Evolutionary conservation across 805 yeast genomes (phyloP).

Genomic region (Teunomyces funiuensis): DNA sequence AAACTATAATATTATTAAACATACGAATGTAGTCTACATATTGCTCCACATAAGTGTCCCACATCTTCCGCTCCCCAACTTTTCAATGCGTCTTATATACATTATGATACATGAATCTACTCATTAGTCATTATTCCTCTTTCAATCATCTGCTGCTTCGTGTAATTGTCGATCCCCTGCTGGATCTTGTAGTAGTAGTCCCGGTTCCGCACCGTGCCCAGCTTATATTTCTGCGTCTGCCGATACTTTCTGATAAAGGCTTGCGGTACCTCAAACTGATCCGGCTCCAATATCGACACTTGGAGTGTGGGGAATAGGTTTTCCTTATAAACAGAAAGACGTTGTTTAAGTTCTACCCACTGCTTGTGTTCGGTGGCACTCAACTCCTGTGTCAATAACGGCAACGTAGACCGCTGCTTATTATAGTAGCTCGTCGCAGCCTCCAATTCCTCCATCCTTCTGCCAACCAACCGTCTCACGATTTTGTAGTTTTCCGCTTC

Average conservation of each 20-base stretch:
- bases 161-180: constrained; percentile 21
- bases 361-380: background rate
- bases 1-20: too few species aligned
- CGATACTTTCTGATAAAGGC: constrained; percentile 4
- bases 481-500: constrained; percentile 11
- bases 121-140: constrained; percentile 12
- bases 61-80: too few species aligned
- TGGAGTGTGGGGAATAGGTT: background rate
- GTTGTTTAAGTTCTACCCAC: constrained; percentile 1
- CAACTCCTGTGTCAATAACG: constrained; percentile 1
- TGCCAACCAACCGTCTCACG: constrained; percentile 7
- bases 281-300: background rate
- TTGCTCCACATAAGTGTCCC: too few species aligned
- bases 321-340: background rate
- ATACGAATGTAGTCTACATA: too few species aligned
- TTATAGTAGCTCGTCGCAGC: constrained; percentile 4
- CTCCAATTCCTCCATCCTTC: constrained; percentile 7
- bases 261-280: constrained; percentile 4
- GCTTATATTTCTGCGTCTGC: constrained; percentile 8
- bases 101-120: background rate
- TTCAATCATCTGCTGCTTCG: constrained; percentile 15
- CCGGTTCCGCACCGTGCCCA: constrained; percentile 6
- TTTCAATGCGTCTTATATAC: too few species aligned
- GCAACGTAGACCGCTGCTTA: background rate
- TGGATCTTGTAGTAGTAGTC: constrained; percentile 19